Evolutionary conservation across 2,329 filamentous ascomycete genomes (phyloP).

Genomic region (Colletotrichum echinochloae): DNA sequence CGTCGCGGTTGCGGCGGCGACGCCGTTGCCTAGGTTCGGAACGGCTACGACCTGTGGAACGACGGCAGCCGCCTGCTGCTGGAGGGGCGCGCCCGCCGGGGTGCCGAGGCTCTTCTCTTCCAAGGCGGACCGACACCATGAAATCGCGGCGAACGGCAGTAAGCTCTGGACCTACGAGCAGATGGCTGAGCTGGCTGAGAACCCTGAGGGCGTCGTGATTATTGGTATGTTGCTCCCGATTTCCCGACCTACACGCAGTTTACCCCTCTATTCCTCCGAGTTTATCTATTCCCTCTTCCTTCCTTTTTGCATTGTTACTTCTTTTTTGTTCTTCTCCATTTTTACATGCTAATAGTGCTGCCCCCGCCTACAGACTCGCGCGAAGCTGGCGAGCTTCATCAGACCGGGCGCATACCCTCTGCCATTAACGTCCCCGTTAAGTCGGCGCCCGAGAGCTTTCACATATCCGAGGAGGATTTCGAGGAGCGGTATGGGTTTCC

Average conservation of each 20-base stretch:
- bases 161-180: constrained; percentile 64
- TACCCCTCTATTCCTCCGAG: not conserved
- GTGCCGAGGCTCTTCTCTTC: constrained; percentile 31
- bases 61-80: not conserved
- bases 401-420: constrained; percentile 80
- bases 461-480: constrained; percentile 82
- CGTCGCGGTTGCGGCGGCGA: not conserved
- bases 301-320: not conserved
- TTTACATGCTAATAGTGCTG: not conserved
- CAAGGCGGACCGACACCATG: constrained; percentile 27
- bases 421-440: constrained; percentile 86
- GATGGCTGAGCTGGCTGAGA: constrained; percentile 45
- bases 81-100: not conserved
- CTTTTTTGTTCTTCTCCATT: not conserved
- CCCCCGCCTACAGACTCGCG: constrained; percentile 68
- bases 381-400: constrained; percentile 74
- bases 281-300: no score
- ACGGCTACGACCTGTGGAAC: not conserved
- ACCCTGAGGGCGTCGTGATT: constrained; percentile 21
- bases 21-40: not conserved
- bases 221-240: constrained; percentile 20
- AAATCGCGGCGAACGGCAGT: constrained; percentile 43
- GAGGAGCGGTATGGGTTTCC: constrained; percentile 83
- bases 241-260: not conserved
- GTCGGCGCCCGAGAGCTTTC: constrained; percentile 82